Conservation (phyloP, 495 filamentous ascomycete species). For the Aspergillus biplanus region DNA sequence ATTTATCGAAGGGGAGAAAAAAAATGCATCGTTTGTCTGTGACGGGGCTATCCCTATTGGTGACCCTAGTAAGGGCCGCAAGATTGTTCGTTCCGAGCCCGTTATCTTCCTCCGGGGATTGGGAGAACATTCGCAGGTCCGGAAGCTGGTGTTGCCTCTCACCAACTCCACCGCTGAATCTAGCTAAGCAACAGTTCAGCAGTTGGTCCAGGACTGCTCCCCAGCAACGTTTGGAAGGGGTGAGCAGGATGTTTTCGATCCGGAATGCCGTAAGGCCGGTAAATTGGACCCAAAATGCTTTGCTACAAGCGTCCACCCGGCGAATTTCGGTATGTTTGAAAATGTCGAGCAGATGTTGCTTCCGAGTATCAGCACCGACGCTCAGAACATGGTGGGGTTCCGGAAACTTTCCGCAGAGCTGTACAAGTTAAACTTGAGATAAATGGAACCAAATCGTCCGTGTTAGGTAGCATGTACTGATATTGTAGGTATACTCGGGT, state of each 20-base stretch:
- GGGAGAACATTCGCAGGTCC: background rate
- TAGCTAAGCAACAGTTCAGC: background rate
- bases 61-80: no score
- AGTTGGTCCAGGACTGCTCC: constrained; percentile 39
- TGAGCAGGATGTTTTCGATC: constrained; percentile 51
- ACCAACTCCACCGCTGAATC: background rate
- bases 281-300: constrained; percentile 52
- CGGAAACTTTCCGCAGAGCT: constrained; percentile 47
- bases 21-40: no score
- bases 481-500: constrained; percentile 49
- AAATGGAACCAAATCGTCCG: constrained; percentile 7
- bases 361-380: constrained; percentile 33
- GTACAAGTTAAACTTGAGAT: constrained; percentile 59
- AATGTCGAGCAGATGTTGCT: constrained; percentile 50
- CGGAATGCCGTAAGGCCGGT: constrained; percentile 52
- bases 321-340: constrained; percentile 56
- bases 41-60: background rate
- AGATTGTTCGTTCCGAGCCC: no score
- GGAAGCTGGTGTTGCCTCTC: constrained; percentile 17
- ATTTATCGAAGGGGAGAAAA: no score
- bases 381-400: constrained; percentile 13
- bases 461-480: no score
- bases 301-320: constrained; percentile 53
- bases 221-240: constrained; percentile 53
- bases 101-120: no score